Evolutionary conservation across 2,329 filamentous ascomycete species (phyloP), one percentile per base, ranked within the genome.

Genomic region (Nigrospora oryzae): DNA sequence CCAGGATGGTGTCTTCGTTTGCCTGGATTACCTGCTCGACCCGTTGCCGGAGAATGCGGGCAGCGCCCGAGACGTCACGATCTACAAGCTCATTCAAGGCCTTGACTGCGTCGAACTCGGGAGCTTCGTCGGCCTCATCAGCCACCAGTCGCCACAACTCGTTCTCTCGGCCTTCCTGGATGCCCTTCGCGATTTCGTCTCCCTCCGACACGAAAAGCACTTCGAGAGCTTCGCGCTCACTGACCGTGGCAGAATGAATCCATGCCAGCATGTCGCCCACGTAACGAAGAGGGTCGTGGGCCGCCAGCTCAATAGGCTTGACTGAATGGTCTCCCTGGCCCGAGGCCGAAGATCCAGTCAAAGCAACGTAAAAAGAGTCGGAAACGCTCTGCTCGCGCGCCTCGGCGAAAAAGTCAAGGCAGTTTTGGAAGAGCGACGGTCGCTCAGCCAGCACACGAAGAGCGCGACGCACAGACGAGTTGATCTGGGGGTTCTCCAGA

Each of bases 191-290:
- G 46, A 97, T 86, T 56, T 95, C 89, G 50, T 93, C 86, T 2
- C 87, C 90, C 50, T 96, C 90, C 0, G 86, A 84, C 36, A 96
- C 83, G 59, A 98, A 98, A 1, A 98, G 71, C 2, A 89, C 81
- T 62, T 97, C 91, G 6, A 98, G 73, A 0, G 90, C 89, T 64
- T 98, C 93, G 43, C 87, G 79, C 63, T 98, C 93, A 31, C 91
- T 94, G 1, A 98, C 93, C 0, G 91, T 84, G 3, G 90, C 86
- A 1, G 93, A 95, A 62, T 98, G 93, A 6, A 86, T 82, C 93
- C 93, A 98, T 5, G 93, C 93, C 13, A 98, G 75, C 90, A 98
- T 98, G 60, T 98, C 93, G 43, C 93, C 89, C 3, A 94, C 82
- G 62, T 97, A 97, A 16, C 93, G 81, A 23, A 97, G 68, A 1